These are phyloP conservation scores for Auricularia cornea DNA, from an alignment of 768 basidiomycete genomes.

Conservation along the genomic window DNA sequence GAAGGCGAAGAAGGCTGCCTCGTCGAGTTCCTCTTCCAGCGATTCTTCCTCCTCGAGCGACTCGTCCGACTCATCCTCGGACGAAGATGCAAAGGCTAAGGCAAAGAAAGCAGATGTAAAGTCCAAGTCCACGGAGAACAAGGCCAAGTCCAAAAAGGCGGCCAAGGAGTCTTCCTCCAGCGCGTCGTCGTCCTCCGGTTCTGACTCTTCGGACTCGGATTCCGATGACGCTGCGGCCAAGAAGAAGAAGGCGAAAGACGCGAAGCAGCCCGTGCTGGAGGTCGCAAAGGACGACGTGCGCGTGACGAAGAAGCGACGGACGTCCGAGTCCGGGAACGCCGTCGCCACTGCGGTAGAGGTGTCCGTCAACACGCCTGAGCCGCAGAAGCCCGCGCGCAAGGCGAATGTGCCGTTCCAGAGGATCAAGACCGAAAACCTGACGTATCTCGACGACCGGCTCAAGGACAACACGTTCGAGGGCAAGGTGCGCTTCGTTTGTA, in stretches of 20 bases:
- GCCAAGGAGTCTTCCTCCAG: constrained; percentile 3
- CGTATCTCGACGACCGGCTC: constrained; percentile 37
- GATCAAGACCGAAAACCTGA: constrained; percentile 57
- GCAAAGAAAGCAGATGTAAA: no score
- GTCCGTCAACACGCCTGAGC: constrained; percentile 7
- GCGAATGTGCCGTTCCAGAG: constrained; percentile 70
- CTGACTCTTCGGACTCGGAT: constrained; percentile 21
- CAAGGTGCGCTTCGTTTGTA: constrained; percentile 42
- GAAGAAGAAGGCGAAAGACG: neutral
- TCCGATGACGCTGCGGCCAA: constrained; percentile 18
- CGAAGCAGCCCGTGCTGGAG: neutral
- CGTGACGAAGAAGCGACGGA: constrained; percentile 54
- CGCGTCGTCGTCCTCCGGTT: constrained; percentile 12
- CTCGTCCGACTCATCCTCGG: constrained; percentile 11
- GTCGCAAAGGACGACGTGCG: neutral
- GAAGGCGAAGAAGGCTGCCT: neutral
- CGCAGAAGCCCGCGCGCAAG: constrained; percentile 19
- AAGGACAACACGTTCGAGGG: constrained; percentile 74
- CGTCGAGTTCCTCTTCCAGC: neutral
- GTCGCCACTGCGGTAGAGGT: constrained; percentile 36
- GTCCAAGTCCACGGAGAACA: neutral
- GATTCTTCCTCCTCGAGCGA: constrained; percentile 12
- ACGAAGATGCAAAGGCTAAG: constrained; percentile 8
- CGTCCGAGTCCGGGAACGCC: constrained; percentile 40
- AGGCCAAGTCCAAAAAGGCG: constrained; percentile 1